Base-by-base conservation (phyloP, 352 stramenopile species). In the Phytophthora podocarpi region DNA sequence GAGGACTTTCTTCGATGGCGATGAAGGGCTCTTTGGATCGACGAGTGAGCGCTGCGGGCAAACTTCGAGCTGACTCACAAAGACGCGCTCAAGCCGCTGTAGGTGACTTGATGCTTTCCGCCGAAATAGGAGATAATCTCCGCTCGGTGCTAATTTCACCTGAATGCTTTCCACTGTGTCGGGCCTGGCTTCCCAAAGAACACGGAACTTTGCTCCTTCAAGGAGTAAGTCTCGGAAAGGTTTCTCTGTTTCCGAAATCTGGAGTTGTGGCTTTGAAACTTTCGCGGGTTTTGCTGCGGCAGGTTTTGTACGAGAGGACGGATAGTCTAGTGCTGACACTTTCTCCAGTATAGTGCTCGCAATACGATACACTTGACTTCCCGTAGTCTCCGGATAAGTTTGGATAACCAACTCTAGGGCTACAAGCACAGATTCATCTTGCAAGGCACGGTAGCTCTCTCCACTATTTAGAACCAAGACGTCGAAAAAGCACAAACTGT, bases 81-180 rank as follows among this genome's bases (percentile, higher is more conserved):
- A 87, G 6, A 84, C 49, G 10, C 77, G 72, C 39, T 87, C 64
- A 32, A 81, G 45, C 23, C 40, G 11, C 9, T 49, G 42, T 46
- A 63, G 12, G 34, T 66, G 18, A 20, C 42, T 63, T 27, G 41
- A 28, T 30, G 52, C 36, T 46, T 79, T 39, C 11, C 74, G 67
- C 4, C 66, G 72, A 35, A 86, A 75, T 11, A 86, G 15, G 9
- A 86, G 39, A 52, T 83, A 83, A 21, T 74, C 64, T 15, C 65
- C 64, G 39, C 54, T 78, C 20, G 68, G 45, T 16, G 71, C 63
- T 16, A 80, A 45, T 7, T 67, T 74, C 23, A 84, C 52, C 27
- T 59, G 51, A 23, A 86, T 54, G 9, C 28, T 68, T 31, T 78
- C 67, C 27, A 55, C 48, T 24, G 64, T 65, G 9, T 67, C 75